phyloP scores from a whole-genome alignment of 805 yeast species.

The Saturnispora hagleri region DNA sequence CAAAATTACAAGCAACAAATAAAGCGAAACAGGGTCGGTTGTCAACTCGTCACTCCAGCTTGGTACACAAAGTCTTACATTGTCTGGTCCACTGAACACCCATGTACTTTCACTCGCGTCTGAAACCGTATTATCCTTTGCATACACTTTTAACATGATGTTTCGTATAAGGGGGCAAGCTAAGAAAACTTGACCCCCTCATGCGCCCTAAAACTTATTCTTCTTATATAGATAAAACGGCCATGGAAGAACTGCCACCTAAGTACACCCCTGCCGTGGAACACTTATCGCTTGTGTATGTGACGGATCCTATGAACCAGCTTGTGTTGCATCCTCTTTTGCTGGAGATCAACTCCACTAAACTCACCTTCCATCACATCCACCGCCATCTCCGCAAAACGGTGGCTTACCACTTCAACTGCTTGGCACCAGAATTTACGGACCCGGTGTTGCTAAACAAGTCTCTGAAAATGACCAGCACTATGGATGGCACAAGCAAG shows the following conservation, averaged over 20 bases:
- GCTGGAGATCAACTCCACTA: conserved; percentile 27
- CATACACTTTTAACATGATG: not conserved
- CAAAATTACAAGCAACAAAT: not conserved
- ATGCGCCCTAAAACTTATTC: not conserved
- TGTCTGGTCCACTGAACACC: conserved; percentile 1
- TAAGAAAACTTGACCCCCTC: not conserved
- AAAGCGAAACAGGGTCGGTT: not conserved
- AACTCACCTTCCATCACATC: conserved; percentile 21
- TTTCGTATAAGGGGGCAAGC: not conserved
- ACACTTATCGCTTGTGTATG: conserved; percentile 20
- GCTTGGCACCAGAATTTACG: conserved; percentile 17
- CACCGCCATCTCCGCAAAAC: conserved; percentile 10
- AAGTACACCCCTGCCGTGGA: conserved; percentile 20
- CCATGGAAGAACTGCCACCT: conserved; percentile 12
- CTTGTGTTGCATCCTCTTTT: conserved; percentile 17
- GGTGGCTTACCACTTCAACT: conserved; percentile 17
- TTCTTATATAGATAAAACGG: not conserved
- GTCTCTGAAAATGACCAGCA: not conserved
- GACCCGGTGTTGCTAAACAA: conserved; percentile 25
- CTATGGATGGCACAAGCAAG: not conserved
- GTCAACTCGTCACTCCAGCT: not conserved
- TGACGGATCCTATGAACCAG: not conserved
- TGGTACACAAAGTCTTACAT: conserved; percentile 1
- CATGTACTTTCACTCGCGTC: not conserved
- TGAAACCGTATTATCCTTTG: not conserved